These are phyloP conservation scores for Zangia roseola DNA, from an alignment of 768 basidiomycete species.

Conservation along the genomic window DNA sequence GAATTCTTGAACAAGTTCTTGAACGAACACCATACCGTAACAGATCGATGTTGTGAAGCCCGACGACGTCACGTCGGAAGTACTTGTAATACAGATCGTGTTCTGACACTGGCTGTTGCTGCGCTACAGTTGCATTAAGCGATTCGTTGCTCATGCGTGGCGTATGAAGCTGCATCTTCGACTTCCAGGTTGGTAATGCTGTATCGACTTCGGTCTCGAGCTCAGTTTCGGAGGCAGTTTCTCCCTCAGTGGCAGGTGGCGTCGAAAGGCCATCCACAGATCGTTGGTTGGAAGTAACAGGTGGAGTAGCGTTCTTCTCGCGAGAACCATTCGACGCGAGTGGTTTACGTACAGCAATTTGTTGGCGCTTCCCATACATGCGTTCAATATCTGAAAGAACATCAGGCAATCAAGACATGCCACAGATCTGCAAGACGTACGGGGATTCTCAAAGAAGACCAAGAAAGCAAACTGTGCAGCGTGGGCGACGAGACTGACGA, in stretches of 20 bases:
- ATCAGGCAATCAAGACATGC: background rate
- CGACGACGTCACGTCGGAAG: constrained; percentile 84
- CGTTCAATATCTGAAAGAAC: constrained; percentile 76
- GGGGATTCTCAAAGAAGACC: constrained; percentile 95
- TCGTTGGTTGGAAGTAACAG: constrained; percentile 16
- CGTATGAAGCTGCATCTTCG: background rate
- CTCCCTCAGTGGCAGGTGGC: constrained; percentile 68
- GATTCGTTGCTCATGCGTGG: constrained; percentile 6
- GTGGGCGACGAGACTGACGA: constrained; percentile 91
- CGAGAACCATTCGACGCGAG: constrained; percentile 32
- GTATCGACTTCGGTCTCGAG: constrained; percentile 61
- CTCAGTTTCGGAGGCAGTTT: constrained; percentile 72
- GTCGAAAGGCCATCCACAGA: constrained; percentile 43
- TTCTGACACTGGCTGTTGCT: constrained; percentile 48
- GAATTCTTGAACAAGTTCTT: constrained; percentile 1
- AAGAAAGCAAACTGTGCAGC: constrained; percentile 97
- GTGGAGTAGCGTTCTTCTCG: constrained; percentile 14
- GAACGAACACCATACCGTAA: constrained; percentile 58
- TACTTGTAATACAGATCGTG: constrained; percentile 90
- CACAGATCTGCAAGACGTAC: constrained; percentile 47
- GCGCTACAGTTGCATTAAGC: background rate
- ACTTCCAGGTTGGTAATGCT: constrained; percentile 28
- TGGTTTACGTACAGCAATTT: constrained; percentile 82
- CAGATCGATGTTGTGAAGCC: constrained; percentile 79
- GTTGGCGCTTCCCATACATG: constrained; percentile 90